A percentile compares a stretch with the other conserved stretches of the same genome.
Conservation (phyloP, 768 basidiomycete species). For the Suillus clintonianus region DNA sequence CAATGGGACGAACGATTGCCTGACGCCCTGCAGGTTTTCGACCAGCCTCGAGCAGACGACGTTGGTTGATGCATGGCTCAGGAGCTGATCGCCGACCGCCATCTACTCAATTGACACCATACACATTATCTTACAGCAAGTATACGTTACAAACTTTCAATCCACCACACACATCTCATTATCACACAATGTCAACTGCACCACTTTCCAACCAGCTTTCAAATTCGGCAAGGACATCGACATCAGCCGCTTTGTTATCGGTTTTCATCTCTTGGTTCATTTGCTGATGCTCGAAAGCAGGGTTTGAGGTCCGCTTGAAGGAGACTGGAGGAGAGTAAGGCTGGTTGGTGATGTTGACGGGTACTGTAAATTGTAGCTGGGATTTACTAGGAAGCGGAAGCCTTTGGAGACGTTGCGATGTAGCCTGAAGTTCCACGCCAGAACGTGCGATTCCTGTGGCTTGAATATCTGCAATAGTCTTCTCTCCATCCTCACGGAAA, state of each 20-base stretch:
- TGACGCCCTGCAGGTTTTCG: slow-evolving; percentile 61
- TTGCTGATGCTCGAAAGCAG: background rate
- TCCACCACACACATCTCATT: background rate
- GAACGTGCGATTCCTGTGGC: background rate
- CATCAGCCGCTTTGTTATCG: slow-evolving; percentile 14
- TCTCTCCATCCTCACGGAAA: background rate
- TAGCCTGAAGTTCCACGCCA: background rate
- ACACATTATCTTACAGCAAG: slow-evolving; percentile 3
- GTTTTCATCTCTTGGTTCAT: background rate
- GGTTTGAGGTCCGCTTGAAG: background rate
- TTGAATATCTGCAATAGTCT: background rate
- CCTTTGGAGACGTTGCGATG: background rate
- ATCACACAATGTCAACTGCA: slow-evolving; percentile 48
- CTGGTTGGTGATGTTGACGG: background rate
- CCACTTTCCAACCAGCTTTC: slow-evolving; percentile 71
- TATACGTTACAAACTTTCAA: background rate
- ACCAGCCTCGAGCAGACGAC: slow-evolving; percentile 34
- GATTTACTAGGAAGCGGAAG: background rate
- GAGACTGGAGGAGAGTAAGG: background rate
- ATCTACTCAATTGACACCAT: background rate
- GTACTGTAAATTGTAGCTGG: background rate
- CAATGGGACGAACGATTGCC: slow-evolving; percentile 80
- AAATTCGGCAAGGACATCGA: slow-evolving; percentile 64
- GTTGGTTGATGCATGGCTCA: background rate
- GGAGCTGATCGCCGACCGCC: background rate